Conservation (phyloP, 1,284 basidiomycete genomes). For the Boletus hoseneyae region DNA sequence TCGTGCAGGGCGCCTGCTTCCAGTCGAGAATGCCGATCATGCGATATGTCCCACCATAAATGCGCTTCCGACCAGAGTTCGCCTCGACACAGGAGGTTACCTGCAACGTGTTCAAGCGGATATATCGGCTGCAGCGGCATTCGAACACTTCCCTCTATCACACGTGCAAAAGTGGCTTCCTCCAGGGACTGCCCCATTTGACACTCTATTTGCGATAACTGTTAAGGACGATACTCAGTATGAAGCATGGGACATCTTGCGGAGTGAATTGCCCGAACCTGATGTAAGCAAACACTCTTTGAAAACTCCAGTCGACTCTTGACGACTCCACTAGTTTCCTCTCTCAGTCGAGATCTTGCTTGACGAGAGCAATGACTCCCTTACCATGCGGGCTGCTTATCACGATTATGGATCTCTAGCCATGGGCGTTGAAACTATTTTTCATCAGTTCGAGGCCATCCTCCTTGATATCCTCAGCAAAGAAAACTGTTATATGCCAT, state of each 20-base stretch:
- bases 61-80: slow-evolving; percentile 42
- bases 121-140: slow-evolving; percentile 38
- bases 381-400: slow-evolving; percentile 19
- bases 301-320: background rate
- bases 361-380: slow-evolving; percentile 25
- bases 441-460: slow-evolving; percentile 19
- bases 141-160: slow-evolving; percentile 44
- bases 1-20: slow-evolving; percentile 45
- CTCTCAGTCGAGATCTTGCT: slow-evolving; percentile 45
- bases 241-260: slow-evolving; percentile 29
- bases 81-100: slow-evolving; percentile 26
- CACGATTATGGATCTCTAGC: slow-evolving; percentile 11
- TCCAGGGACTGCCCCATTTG: slow-evolving; percentile 38
- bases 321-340: slow-evolving; percentile 36
- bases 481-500: background rate
- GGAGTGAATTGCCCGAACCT: slow-evolving; percentile 42
- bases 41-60: slow-evolving; percentile 42
- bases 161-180: slow-evolving; percentile 47
- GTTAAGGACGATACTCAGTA: slow-evolving; percentile 29
- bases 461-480: slow-evolving; percentile 16
- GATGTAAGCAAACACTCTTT: slow-evolving; percentile 36
- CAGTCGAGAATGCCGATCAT: slow-evolving; percentile 38
- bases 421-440: slow-evolving; percentile 14
- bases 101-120: slow-evolving; percentile 38
- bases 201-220: slow-evolving; percentile 45